Evolutionary conservation across 176 grass and related monocot species (phyloP).

Genomic region (Aegilops umbellulata): DNA sequence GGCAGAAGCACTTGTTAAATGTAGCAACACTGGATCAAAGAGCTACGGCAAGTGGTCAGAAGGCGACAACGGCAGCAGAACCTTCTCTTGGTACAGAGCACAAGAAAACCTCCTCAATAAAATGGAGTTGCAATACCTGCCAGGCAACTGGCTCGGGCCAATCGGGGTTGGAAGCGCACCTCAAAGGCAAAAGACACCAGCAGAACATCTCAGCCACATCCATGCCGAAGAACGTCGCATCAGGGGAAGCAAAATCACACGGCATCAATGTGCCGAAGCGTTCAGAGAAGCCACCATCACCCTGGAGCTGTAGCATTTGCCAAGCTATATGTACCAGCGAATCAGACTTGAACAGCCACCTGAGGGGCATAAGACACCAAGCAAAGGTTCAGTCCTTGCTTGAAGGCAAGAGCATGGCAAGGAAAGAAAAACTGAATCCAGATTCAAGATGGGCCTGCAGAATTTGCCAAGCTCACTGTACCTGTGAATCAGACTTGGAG

Average conservation of each 20-base stretch:
- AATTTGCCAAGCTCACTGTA: slow-evolving; percentile 12
- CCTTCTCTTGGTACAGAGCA: not conserved
- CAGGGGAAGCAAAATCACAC: not conserved
- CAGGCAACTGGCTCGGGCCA: not conserved
- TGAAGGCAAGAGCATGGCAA: not conserved
- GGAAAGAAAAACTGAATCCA: not conserved
- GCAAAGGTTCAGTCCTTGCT: slow-evolving; percentile 13
- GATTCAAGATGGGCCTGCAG: not conserved
- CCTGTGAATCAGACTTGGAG: not conserved
- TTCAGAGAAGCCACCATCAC: not conserved
- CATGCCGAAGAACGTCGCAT: not conserved
- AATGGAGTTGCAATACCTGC: slow-evolving; percentile 36
- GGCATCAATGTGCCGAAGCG: not conserved
- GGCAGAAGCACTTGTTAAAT: slow-evolving; percentile 30
- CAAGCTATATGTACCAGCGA: not conserved
- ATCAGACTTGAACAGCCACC: not conserved
- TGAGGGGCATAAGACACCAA: slow-evolving; percentile 26
- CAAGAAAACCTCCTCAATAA: not conserved
- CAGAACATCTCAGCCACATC: not conserved
- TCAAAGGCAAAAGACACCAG: slow-evolving; percentile 32
- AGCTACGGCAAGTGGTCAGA: not conserved
- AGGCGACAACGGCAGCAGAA: not conserved
- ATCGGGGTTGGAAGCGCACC: not conserved
- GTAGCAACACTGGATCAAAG: not conserved
- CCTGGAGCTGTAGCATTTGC: not conserved